phyloP scores from a whole-genome alignment of 225 moss, liverwort and hornwort genomes.

The Anthoceros angustus region DNA sequence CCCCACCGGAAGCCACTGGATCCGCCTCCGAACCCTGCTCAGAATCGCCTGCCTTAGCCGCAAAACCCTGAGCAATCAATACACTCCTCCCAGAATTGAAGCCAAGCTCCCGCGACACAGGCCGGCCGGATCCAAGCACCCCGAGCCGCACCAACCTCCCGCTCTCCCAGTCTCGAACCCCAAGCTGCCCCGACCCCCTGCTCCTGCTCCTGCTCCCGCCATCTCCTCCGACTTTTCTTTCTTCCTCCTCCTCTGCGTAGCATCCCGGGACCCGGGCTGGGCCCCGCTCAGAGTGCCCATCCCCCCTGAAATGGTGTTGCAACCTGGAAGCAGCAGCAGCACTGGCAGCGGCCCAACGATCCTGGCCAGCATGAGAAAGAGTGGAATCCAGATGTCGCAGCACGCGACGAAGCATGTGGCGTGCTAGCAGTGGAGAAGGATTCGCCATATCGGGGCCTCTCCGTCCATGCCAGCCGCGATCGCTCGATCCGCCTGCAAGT shows the following conservation, averaged over 20 bases:
- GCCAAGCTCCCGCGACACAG: neutral
- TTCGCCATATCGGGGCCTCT: neutral
- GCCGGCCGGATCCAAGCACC: neutral
- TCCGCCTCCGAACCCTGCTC: neutral
- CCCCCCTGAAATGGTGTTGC: neutral
- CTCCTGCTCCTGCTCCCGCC: neutral
- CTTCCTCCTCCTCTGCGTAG: neutral
- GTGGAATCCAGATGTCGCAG: neutral
- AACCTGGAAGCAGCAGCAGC: neutral
- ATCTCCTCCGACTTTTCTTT: neutral
- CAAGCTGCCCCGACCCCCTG: neutral
- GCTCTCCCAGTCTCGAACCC: neutral
- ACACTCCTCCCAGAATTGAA: neutral
- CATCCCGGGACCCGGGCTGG: neutral
- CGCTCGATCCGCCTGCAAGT: too few relatives aligned
- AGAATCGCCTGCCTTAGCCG: neutral
- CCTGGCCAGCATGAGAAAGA: neutral
- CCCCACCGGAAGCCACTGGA: neutral
- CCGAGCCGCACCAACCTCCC: neutral
- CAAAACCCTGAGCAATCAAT: neutral
- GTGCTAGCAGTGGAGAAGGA: neutral
- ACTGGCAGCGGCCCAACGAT: too few relatives aligned
- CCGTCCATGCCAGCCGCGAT: neutral
- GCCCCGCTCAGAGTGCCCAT: neutral
- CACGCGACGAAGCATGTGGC: neutral